Evolutionary conservation across 208 protist genomes (phyloP), one percentile per base, ranked within the genome.

Genomic region (Crithidia brevicula): DNA sequence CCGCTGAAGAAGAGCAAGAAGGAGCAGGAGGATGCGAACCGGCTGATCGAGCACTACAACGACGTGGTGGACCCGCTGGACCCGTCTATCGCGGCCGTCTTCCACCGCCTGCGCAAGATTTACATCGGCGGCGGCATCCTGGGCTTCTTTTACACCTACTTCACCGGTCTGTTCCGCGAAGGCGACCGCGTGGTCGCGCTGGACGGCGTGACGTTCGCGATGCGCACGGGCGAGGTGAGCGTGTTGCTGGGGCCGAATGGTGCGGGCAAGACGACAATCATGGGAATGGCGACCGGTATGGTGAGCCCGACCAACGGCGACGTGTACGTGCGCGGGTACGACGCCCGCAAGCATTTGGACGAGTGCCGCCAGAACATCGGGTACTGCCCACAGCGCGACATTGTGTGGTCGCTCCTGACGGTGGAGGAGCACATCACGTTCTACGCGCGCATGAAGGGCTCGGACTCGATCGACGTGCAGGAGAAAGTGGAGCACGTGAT

Each of bases 351-450:
- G 28, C 52, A 96, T n/a, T 68, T 94, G 40, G 72, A 71, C 27
- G 53, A 86, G 58, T 87, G 92, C 63, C 82, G 84, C 27, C 67
- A 87, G 63, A 49, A 88, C 43, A 95, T 98, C 53, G 97, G 97
- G 31, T 94, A 98, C 49, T 99, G 97, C 76, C 92, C 96, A 23
- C 97, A 99, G 83, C 68, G 77, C 56, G 88, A 98, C 77, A 91
- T 98, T 51, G 72, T 98, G 11, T 99, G 92, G 91, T 67, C 71
- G 23, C 76, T 85, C 42, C 82, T 98, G 13, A 98, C 95, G 23
- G 86, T 92, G n/a, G 66, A 79, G 22, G 90, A 99, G 69, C 96
- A 98, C 79, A 73, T 99, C 8, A 46, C 65, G 28, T 97, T 98
- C 69, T 99, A 97, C 79, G 91, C 84, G 13, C 80, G 83, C 40